These are phyloP conservation scores for Cladosporium sp. DNA, from an alignment of 2,329 filamentous ascomycete genomes.

Conservation along the genomic window DNA sequence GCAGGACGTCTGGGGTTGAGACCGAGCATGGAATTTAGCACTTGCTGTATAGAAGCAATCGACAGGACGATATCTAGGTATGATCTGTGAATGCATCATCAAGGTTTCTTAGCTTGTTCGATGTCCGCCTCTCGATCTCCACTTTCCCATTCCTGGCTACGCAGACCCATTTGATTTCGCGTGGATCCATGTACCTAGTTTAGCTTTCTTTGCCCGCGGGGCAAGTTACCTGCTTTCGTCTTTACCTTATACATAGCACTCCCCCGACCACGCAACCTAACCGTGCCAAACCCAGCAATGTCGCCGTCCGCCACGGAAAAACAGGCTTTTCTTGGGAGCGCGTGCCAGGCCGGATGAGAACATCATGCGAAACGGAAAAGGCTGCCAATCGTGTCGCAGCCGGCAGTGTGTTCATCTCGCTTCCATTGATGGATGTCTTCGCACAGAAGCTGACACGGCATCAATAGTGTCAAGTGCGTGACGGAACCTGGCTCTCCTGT, in stretches of 20 bases:
- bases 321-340: neutral
- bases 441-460: neutral
- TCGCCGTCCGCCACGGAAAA: neutral
- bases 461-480: slow-evolving; percentile 19
- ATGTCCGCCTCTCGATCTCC: too few relatives aligned
- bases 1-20: slow-evolving; percentile 25
- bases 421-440: neutral
- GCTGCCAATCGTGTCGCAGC: slow-evolving; percentile 21
- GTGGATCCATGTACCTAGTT: too few relatives aligned
- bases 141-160: too few relatives aligned
- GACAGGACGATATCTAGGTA: too few relatives aligned
- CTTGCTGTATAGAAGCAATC: too few relatives aligned
- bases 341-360: neutral
- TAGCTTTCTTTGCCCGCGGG: neutral
- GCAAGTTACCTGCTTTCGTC: neutral
- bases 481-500: slow-evolving; percentile 15
- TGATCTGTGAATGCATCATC: too few relatives aligned
- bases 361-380: slow-evolving; percentile 23
- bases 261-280: neutral
- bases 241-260: neutral
- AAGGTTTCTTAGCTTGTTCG: too few relatives aligned
- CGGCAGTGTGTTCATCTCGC: slow-evolving; percentile 13
- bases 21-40: too few relatives aligned
- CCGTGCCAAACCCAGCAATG: neutral
- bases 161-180: too few relatives aligned